Evolutionary conservation across 768 basidiomycete genomes (phyloP), one percentile per base, ranked within the genome.

Genomic region (Kwoniella shandongensis): DNA sequence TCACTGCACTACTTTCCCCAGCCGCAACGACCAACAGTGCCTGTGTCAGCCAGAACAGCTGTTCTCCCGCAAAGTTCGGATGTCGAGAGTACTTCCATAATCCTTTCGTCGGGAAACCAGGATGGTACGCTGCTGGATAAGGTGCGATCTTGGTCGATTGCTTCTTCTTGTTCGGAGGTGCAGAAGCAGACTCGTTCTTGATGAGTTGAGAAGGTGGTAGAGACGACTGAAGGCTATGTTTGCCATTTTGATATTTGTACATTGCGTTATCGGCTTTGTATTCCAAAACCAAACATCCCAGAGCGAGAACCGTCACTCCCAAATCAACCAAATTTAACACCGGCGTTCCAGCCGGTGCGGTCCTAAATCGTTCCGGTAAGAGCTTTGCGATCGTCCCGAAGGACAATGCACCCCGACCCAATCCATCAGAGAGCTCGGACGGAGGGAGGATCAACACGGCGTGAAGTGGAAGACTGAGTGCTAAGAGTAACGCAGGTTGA

Each of bases 201-300:
- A 46, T 18, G 36, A 44, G 36, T 41, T 51, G 42, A 1, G 45
- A 44, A 36, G 6, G 32, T n/a, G 55, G 59, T 54, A 42, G 39
- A 26, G 54, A 46, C 27, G 86, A 88, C 30, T 22, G 44, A n/a
- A 35, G 51, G 13, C 35, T 25, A 58, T 84, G 84, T 75, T 98
- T 97, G 77, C 85, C 88, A 0, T 83, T 83, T 62, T 81, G 79
- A 76, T 81, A 94, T 2, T 87, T 84, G 75, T 83, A 92, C 67
- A 97, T 94, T 73, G 92, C 89, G 65, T 93, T 91, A 75, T 98
- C 94, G 3, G 93, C 83, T 0, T 82, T 84, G 78, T 89, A 91
- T 72, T 98, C 93, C 32, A 85, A 61, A 1, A 78, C 80, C 42
- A 94, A 74, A 15, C 83, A 77, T 15, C 81, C 53, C 8, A 94